These are phyloP conservation scores for Dothiorella sarmentorum DNA, from an alignment of 2,329 filamentous ascomycete genomes.

Conservation along the genomic window DNA sequence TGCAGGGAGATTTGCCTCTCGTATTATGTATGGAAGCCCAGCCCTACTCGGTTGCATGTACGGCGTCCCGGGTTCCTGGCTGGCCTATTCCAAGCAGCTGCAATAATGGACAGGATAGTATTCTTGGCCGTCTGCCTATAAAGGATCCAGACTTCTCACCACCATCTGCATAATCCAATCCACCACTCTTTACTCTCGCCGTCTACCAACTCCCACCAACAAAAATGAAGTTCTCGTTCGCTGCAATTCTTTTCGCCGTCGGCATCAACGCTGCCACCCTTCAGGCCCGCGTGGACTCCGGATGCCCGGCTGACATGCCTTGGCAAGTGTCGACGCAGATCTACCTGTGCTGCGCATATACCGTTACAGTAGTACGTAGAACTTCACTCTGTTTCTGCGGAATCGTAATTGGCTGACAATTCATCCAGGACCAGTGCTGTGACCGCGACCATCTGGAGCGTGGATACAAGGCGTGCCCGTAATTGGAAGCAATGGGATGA, in stretches of 20 bases:
- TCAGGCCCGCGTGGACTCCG: neutral
- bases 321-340: neutral
- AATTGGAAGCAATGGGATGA: no score
- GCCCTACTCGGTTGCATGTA: no score
- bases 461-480: neutral
- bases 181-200: no score
- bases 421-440: neutral
- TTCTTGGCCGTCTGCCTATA: no score
- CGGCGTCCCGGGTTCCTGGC: no score
- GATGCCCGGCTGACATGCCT: neutral
- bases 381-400: neutral
- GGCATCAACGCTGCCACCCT: neutral
- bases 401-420: neutral
- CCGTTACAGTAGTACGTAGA: neutral
- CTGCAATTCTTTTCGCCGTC: neutral
- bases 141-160: no score
- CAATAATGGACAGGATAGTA: no score
- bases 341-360: neutral
- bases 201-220: no score
- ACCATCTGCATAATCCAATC: no score
- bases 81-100: no score
- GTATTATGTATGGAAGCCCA: no score
- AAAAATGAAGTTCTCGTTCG: neutral
- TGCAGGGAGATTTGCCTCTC: no score
- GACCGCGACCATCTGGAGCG: neutral